Evolutionary conservation across 306 rosid genomes (phyloP), one percentile per base, ranked within the genome.

Genomic region (Sindora glabra): DNA sequence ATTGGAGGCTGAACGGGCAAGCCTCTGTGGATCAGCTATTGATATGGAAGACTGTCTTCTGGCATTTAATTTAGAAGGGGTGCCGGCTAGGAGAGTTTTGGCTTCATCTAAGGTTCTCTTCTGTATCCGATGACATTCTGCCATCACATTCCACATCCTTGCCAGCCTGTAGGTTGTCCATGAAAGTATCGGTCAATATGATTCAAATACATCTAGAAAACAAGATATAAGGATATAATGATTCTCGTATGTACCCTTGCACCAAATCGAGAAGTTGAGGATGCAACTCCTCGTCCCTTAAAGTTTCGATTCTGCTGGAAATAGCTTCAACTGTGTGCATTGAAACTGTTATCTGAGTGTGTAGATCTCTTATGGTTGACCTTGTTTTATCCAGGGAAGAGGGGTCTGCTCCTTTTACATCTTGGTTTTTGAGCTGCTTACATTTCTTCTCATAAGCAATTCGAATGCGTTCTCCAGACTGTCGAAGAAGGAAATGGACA

Each of bases 141-240:
- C 94, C 96, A 89, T 92, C 71, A 82, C 94, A 73, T 82, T 92
- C 99, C 99, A 92, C 96, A 92, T 86, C 81, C 82, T 80, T 49
- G 86, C 87, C 51, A 84, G 69, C 80, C 99, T 92, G 84, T 42
- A 44, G 52, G 59, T 62, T 44, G 52, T 41, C 47, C 40, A 37
- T 1, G 38, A 36, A 33, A 69, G 60, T 38, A 50, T 65, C 46
- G 75, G 57, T 52, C 30, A 24, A 25, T 14, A 67, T 47, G 34
- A 71, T 50, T 5, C 50, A 8, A 49, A 36, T 37, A 36, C 39
- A 33, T 33, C 2, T 13, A 44, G 8, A n/a, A 45, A 63, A 62
- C 49, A 49, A 48, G 8, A 25, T 16, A 10, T 18, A 37, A 10
- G 26, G 29, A 48, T 62, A 34, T 71, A 15, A 44, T 36, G 57